A percentile compares a stretch with the other conserved stretches of the same genome.
phyloP scores from a whole-genome alignment of 306 rosid genomes.

The Rubus idaeus region DNA sequence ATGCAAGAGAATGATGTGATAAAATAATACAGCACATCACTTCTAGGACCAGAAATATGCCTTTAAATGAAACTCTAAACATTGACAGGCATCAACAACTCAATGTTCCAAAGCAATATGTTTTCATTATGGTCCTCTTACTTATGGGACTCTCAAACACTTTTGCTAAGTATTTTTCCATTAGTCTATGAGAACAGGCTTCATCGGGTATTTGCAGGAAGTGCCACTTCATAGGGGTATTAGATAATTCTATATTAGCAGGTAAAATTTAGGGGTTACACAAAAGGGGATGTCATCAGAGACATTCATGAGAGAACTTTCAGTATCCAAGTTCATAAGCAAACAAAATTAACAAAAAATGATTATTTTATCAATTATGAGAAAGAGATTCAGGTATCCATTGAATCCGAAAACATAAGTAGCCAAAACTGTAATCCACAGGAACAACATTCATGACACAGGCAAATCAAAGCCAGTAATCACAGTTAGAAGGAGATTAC shows the following conservation, averaged over 20 bases:
- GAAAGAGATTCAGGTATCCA: not conserved
- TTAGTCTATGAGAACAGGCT: not conserved
- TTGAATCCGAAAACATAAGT: not conserved
- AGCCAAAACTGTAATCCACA: too few species aligned
- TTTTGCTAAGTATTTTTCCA: not conserved
- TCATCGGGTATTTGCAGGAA: not conserved
- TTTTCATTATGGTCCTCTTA: not conserved
- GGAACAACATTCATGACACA: not conserved
- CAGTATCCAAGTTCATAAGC: not conserved
- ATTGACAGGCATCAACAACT: not conserved
- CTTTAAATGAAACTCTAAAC: not conserved
- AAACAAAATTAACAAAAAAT: not conserved
- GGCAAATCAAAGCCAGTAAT: not conserved
- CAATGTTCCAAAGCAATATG: not conserved
- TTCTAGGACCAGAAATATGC: not conserved
- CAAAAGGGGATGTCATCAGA: not conserved
- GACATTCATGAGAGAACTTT: not conserved
- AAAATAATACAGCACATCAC: not conserved
- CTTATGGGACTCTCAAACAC: not conserved
- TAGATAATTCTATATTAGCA: not conserved
- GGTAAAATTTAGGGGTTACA: not conserved
- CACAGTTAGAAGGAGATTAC: not conserved
- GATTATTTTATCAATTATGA: not conserved
- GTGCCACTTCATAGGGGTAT: not conserved
- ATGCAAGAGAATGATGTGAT: not conserved